Evolutionary conservation across 176 grass and related monocot species (phyloP).

Genomic region (Zizania latifolia): DNA sequence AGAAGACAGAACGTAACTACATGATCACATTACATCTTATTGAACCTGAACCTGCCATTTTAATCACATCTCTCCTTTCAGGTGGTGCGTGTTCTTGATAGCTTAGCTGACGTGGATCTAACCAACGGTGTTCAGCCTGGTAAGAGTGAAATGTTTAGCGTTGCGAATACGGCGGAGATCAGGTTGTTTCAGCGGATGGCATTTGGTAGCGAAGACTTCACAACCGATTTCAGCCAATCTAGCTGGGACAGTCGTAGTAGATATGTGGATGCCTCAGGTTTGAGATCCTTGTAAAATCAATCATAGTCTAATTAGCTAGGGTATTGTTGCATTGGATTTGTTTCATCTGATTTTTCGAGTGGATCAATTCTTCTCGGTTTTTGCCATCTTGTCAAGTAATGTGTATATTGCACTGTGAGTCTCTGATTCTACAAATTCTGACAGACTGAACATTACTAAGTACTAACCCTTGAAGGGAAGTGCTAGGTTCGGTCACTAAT

Average conservation of each 20-base stretch:
- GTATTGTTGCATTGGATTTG: not conserved
- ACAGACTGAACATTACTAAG: not conserved
- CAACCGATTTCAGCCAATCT: constrained; percentile 64
- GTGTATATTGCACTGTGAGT: not conserved
- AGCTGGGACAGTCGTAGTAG: constrained; percentile 42
- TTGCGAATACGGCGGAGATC: constrained; percentile 62
- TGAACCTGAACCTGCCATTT: not conserved
- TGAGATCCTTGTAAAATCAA: constrained; percentile 34
- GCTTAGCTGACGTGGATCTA: constrained; percentile 64
- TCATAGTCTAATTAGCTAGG: constrained; percentile 28
- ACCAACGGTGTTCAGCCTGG: constrained; percentile 84
- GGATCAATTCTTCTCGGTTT: not conserved
- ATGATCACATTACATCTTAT: not conserved
- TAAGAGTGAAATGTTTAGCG: constrained; percentile 81
- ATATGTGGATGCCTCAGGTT: constrained; percentile 23
- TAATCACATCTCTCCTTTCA: constrained; percentile 11
- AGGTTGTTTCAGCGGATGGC: constrained; percentile 91
- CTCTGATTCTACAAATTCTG: not conserved
- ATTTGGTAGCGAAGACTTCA: constrained; percentile 73
- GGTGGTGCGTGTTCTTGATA: constrained; percentile 84
- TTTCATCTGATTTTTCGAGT: constrained; percentile 34
- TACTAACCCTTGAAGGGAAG: not conserved
- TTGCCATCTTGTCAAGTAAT: not conserved
- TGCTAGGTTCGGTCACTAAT: no score
- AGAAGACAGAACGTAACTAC: not conserved